Evolutionary conservation across 2,329 filamentous ascomycete species (phyloP), one percentile per base, ranked within the genome.

Genomic region (Nannizzia gypsea): DNA sequence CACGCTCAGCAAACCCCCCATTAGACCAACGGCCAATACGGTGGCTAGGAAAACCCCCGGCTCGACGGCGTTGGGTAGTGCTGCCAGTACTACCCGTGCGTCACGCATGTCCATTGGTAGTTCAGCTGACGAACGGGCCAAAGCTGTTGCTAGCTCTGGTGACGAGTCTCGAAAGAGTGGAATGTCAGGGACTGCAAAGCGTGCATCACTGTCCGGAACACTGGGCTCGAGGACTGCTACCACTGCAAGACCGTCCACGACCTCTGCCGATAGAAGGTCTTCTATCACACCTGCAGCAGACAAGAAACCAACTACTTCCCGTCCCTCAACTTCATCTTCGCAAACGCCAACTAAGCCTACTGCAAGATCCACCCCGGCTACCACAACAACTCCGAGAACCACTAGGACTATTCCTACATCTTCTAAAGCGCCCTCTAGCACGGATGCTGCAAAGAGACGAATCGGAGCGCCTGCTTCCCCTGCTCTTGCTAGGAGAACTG

Each of bases 1-100:
- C 63, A 74, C 74, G 1, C 63, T 78, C 59, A 77, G 68, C 66
- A 77, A 75, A 61, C 76, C 76, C 17, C 75, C 76, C 6, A 75
- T 74, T 15, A 73, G 76, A 24, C 74, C 75, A 1, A 63, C 71
- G 2, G 66, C 66, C 34, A 64, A 62, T 15, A 59, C 62, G 13
- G 59, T 62, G 9, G 64, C 67, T 15, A 70, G 74, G 44, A 76
- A 70, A 62, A 5, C 26, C 8, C 70, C 74, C 11, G 60, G 72
- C 8, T 63, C 61, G 17, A 64, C 62, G 5, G 58, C 61, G 56
- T 69, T 70, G 60, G 66, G 71, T 13, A 69, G 71, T 13, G 71
- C 73, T 3, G 68, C 71, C 11, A 50, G 13, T 28, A 64, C 71
- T 36, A 70, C 72, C 22, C 75, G 77, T 59, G 69, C 71, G 40